phyloP scores from a whole-genome alignment of 2,329 filamentous ascomycete genomes.

The Verticillium isaacii region DNA sequence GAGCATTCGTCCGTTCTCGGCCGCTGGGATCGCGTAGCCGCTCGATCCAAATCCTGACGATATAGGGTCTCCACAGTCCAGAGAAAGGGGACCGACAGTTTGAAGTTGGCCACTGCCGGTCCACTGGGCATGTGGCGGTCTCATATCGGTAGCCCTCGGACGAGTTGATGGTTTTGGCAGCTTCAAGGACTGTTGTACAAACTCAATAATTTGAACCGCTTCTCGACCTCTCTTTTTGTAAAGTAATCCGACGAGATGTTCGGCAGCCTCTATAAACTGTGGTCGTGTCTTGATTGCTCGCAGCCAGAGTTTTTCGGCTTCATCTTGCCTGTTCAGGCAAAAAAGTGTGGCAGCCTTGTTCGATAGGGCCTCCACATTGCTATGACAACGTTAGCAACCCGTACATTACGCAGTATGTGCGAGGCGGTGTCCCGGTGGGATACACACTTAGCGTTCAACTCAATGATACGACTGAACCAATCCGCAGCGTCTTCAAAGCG shows the following conservation, averaged over 20 bases:
- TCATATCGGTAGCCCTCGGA: background rate
- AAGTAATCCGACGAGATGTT: conserved; percentile 84
- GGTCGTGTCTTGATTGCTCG: conserved; percentile 79
- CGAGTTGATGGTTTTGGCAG: background rate
- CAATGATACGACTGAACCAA: conserved; percentile 65
- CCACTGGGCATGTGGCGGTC: background rate
- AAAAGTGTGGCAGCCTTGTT: conserved; percentile 88
- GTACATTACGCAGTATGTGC: background rate
- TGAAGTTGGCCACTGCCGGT: conserved; percentile 14
- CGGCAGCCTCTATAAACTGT: conserved; percentile 88
- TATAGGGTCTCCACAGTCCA: background rate
- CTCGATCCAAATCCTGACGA: conserved; percentile 47
- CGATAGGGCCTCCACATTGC: conserved; percentile 88
- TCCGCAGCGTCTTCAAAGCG: conserved; percentile 73
- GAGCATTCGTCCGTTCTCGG: conserved; percentile 87
- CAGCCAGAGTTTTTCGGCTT: conserved; percentile 83
- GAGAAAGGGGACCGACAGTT: background rate
- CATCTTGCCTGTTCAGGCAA: conserved; percentile 73
- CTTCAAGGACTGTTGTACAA: conserved; percentile 69
- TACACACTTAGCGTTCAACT: conserved; percentile 50
- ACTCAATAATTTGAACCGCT: conserved; percentile 81
- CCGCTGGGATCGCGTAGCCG: conserved; percentile 78
- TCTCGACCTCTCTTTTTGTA: conserved; percentile 80
- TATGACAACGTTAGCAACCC: conserved; percentile 24
- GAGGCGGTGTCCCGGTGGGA: background rate